Percentiles rank a stretch among this genome's conserved stretches.
phyloP scores from a whole-genome alignment of 2,329 filamentous ascomycete genomes.

The Alternaria angustiovoidea region DNA sequence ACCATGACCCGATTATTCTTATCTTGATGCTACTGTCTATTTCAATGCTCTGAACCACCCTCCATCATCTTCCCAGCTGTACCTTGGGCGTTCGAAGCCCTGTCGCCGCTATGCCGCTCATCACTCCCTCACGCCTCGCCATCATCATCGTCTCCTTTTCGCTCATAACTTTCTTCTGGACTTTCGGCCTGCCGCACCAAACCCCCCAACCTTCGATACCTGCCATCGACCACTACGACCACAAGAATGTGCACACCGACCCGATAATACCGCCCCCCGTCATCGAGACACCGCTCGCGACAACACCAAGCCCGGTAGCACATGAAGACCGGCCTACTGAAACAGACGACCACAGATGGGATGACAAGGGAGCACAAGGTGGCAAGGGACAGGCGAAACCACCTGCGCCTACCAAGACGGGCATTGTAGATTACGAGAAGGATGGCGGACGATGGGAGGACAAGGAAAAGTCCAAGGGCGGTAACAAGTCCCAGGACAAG shows the following conservation, averaged over 20 bases:
- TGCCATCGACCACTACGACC: slow-evolving; percentile 33
- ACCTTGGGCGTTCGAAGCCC: slow-evolving; percentile 3
- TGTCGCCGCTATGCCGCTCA: slow-evolving; percentile 36
- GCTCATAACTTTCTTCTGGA: slow-evolving; percentile 45
- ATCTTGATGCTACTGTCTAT: not conserved
- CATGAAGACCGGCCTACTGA: slow-evolving; percentile 15
- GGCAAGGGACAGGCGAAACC: slow-evolving; percentile 3
- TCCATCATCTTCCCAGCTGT: not conserved
- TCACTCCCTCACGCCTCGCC: slow-evolving; percentile 45
- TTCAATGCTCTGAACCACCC: not conserved
- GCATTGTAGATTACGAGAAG: slow-evolving; percentile 22
- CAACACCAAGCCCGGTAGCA: slow-evolving; percentile 8
- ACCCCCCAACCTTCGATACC: slow-evolving; percentile 29
- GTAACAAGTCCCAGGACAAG: not conserved
- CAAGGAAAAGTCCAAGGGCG: slow-evolving; percentile 15
- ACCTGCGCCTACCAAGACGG: slow-evolving; percentile 14
- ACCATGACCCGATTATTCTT: slow-evolving; percentile 3
- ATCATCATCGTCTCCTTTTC: slow-evolving; percentile 35
- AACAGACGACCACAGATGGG: slow-evolving; percentile 24
- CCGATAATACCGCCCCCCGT: slow-evolving; percentile 32
- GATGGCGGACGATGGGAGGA: slow-evolving; percentile 34
- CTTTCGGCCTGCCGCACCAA: slow-evolving; percentile 36
- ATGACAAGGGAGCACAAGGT: slow-evolving; percentile 17
- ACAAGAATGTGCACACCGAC: slow-evolving; percentile 30
- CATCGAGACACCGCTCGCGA: slow-evolving; percentile 18